Percentiles rank a stretch among this genome's conserved stretches.
These are phyloP conservation scores for Kandelia obovata DNA, from an alignment of 345 rosid genomes.

Conservation along the genomic window DNA sequence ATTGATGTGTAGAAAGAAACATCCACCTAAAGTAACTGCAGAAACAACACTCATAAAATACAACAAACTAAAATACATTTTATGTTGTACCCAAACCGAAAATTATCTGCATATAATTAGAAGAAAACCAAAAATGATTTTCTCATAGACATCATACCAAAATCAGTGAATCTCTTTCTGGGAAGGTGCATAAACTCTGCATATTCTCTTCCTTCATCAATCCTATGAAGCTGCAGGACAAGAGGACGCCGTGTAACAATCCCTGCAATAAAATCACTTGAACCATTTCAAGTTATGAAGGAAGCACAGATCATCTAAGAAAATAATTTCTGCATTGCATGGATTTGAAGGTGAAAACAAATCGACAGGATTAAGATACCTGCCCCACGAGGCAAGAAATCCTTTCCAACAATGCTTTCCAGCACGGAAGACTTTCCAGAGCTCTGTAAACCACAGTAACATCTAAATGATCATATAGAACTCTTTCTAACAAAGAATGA, in stretches of 20 bases:
- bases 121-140: neutral
- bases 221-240: conserved; percentile 88
- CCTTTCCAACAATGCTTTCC: conserved; percentile 93
- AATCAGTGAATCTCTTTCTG: conserved; percentile 77
- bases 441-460: conserved; percentile 48
- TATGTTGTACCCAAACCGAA: neutral
- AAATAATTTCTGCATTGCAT: neutral
- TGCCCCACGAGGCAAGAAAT: conserved; percentile 94
- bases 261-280: conserved; percentile 48
- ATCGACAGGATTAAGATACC: conserved; percentile 39
- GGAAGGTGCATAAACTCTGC: conserved; percentile 98
- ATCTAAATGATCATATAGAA: conserved; percentile 17
- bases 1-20: conserved; percentile 7
- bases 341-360: neutral
- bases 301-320: neutral
- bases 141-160: conserved; percentile 41
- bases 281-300: conserved; percentile 13
- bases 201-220: conserved; percentile 87
- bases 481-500: neutral
- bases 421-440: conserved; percentile 96
- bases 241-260: conserved; percentile 97
- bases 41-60: too few species aligned
- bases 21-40: neutral
- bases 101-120: neutral
- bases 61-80: too few species aligned